Evolutionary conservation across 192 early-diverging fungal genomes (phyloP), one percentile per base, ranked within the genome.

Genomic region (Umbelopsis ramanniana): DNA sequence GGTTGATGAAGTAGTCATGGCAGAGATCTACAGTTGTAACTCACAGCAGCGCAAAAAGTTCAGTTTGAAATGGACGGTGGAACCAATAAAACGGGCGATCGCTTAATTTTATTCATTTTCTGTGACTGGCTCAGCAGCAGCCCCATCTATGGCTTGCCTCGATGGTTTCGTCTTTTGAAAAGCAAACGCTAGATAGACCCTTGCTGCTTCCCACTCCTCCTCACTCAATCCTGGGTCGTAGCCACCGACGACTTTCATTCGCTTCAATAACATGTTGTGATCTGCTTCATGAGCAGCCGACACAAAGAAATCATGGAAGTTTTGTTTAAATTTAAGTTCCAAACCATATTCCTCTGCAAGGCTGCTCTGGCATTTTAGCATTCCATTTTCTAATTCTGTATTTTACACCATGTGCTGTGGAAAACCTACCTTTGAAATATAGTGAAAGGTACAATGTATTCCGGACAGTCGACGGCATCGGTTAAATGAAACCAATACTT

Each of bases 391-490:
- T 22, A 14, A 46, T 66, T 5, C 0, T 52, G 29, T 68, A 47
- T 23, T 37, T 23, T 33, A 23, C 5, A n/a, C 4, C 29, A 29
- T 29, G 29, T 2, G 29, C 22, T 29, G 10, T 17, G 2, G 17
- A 29, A 26, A 9, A 78, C 74, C 48, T 85, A 93, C 91, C 78
- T 78, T 67, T 89, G 81, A 54, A 99, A 89, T 0, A 90, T 90
- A 6, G 91, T 89, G 76, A 96, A 92, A 52, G 96, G 92, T 0
- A 98, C 89, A 47, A 98, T 82, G 78, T 95, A 97, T 79, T 98
- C 96, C 4, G 96, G 95, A 82, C 96, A 97, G 72, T 98, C 94
- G 7, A 99, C 94, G 0, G 98, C 98, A 79, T 99, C 97, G 38
- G 89, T 90, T 17, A 98, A 85, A 67, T 95, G 88, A 80, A 99